phyloP scores from a whole-genome alignment of 345 rosid species.

The Linum lewisii region DNA sequence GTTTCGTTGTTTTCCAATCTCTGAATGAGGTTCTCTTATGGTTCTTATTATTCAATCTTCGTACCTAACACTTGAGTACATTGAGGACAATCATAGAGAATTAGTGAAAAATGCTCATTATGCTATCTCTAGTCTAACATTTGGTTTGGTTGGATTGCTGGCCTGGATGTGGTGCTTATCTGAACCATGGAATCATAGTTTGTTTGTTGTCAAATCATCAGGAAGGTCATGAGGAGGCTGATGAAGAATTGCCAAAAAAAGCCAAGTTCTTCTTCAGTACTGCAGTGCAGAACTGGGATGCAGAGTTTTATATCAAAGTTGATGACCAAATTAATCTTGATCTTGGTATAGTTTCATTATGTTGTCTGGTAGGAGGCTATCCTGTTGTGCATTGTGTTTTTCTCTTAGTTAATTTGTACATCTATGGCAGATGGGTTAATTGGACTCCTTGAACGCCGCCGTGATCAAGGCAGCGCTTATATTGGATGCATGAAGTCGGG shows the following conservation, averaged over 20 bases:
- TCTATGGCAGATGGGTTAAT: constrained; percentile 61
- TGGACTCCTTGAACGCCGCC: constrained; percentile 55
- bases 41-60: no score
- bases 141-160: neutral
- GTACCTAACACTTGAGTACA: neutral
- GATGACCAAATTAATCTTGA: constrained; percentile 73
- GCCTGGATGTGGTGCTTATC: no score
- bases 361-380: constrained; percentile 2
- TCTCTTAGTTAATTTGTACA: constrained; percentile 7
- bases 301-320: constrained; percentile 81
- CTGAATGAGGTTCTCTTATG: no score
- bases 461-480: constrained; percentile 66
- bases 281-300: constrained; percentile 91
- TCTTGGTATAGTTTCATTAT: constrained; percentile 46
- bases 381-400: neutral
- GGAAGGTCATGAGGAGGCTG: constrained; percentile 95
- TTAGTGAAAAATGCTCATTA: neutral
- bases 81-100: neutral
- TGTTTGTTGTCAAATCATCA: constrained; percentile 20
- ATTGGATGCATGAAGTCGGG: constrained; percentile 99
- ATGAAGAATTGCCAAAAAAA: constrained; percentile 87
- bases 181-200: neutral
- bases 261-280: constrained; percentile 74
- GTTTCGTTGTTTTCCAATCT: no score
- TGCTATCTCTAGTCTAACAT: neutral